phyloP scores from a whole-genome alignment of 2,329 filamentous ascomycete species.

The Elsinoe perseae region DNA sequence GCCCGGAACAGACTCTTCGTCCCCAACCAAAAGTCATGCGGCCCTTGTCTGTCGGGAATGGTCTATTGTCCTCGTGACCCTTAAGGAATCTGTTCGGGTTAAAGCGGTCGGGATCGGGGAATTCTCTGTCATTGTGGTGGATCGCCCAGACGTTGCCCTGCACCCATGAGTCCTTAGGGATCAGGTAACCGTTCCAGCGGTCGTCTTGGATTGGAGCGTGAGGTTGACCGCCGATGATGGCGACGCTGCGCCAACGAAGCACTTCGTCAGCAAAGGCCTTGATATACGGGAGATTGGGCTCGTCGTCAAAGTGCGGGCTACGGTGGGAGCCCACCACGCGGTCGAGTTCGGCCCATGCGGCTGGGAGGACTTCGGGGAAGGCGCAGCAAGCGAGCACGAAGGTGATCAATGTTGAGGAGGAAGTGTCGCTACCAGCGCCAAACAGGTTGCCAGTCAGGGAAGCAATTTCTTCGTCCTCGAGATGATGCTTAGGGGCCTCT shows the following conservation, averaged over 20 bases:
- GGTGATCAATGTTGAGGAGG: slow-evolving; percentile 40
- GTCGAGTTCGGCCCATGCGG: slow-evolving; percentile 31
- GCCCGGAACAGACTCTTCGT: slow-evolving; percentile 46
- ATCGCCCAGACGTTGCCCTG: slow-evolving; percentile 26
- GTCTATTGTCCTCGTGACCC: slow-evolving; percentile 34
- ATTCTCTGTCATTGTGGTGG: slow-evolving; percentile 18
- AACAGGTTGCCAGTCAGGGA: slow-evolving; percentile 40
- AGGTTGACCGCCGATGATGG: slow-evolving; percentile 63
- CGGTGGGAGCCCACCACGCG: slow-evolving; percentile 28
- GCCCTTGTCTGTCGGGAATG: slow-evolving; percentile 35
- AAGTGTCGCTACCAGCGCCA: slow-evolving; percentile 47
- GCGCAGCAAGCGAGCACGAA: slow-evolving; percentile 44
- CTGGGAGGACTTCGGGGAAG: slow-evolving; percentile 37
- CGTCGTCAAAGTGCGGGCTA: slow-evolving; percentile 34
- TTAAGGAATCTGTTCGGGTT: slow-evolving; percentile 20
- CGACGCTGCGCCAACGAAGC: slow-evolving; percentile 66
- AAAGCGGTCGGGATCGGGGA: slow-evolving; percentile 19
- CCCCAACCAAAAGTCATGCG: slow-evolving; percentile 54
- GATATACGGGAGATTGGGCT: slow-evolving; percentile 65
- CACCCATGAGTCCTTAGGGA: slow-evolving; percentile 23
- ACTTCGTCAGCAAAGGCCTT: slow-evolving; percentile 69
- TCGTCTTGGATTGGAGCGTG: slow-evolving; percentile 25
- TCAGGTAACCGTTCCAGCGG: slow-evolving; percentile 23
- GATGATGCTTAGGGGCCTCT: slow-evolving; percentile 40
- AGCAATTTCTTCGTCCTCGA: slow-evolving; percentile 38